Base-by-base conservation (phyloP, 2,329 filamentous ascomycete species). In the Akanthomyces uredinophilus region DNA sequence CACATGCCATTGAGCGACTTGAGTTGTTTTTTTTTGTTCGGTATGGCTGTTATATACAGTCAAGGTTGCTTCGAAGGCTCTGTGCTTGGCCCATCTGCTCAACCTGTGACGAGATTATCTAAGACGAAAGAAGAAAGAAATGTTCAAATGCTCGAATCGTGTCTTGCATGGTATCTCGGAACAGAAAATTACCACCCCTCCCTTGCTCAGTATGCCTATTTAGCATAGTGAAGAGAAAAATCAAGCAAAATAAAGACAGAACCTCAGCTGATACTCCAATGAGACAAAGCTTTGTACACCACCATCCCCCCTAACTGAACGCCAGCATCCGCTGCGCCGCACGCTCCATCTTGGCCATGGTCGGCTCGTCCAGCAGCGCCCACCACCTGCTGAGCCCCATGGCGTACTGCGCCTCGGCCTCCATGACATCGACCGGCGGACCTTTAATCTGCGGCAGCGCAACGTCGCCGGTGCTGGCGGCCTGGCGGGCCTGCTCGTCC, bases 381-480 rank as follows among this genome's bases (percentile, higher is more conserved):
- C 79, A 84, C 79, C 81, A 84, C 52, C 74, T 74, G 65, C 76
- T 77, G 65, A 88, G 71, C 59, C 77, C 74, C 51, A 69, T 70
- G 60, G 83, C 79, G 66, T 85, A 81, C 32, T 73, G 74, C 55
- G 73, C 74, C 72, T 87, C 85, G 32, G 71, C 74, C 16, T 77
- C 74, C 32, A 75, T 76, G 64, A 82, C 77, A 71, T 88, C 85
- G 22, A 88, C 79, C 0, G 84, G 84, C 59, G 84, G 82, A 0
- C 85, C 85, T 64, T 79, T 81, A 58, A 87, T 81, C 72, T 87
- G 81, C 47, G 81, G 75, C 49, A 79, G 72, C 68, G 70, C 69
- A 61, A 74, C 70, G 58, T 70, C 68, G 27, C 49, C 49, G n/a
- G 18, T 14, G 39, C 5, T 14, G 51, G 74, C 72, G 3, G 72